Evolutionary conservation across 2,329 filamentous ascomycete species (phyloP), one percentile per base, ranked within the genome.

Genomic region (Neobulgaria alba): DNA sequence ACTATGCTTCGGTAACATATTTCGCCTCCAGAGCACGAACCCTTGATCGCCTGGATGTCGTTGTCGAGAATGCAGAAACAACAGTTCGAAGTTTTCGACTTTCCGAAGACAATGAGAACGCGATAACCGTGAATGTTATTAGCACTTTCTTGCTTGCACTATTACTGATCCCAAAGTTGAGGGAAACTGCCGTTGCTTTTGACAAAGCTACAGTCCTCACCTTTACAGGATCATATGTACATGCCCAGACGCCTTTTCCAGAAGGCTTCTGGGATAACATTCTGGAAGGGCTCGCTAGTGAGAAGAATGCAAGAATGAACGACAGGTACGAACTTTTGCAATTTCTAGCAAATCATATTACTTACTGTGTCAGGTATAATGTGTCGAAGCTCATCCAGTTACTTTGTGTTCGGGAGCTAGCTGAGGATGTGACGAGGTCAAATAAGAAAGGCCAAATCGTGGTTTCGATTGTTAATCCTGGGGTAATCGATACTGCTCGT

Each of bases 301-400:
- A 50, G 4, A 41, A 54, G 34, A 37, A 33, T 3, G 34, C 46
- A 21, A 49, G 37, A 20, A 38, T 48, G 38, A 33, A 33, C 36
- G 48, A 42, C 18, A 16, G 47, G 45, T 50, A 40, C 26, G 23
- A 12, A 26, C 23, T 26, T 7, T 26, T 12, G 23, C 7, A 26
- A 12, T 7, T 26, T 7, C 23, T 26, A 26, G 23, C 7, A 26
- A n/a, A n/a, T n/a, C n/a, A n/a, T n/a, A n/a, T 3, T 26, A 20
- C 36, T 43, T 9, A 45, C 18, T 7, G 33, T 21, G 5, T n/a
- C 5, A 52, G 57, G 37, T 61, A 61, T 26, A 41, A 51, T 5
- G 43, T 61, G 16, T 53, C 53, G 29, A 60, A 60, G 38, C 39
- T 61, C n/a, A 33, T 60, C 31, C 45, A 55, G 35, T 40, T 50